A percentile compares a stretch with the other conserved stretches of the same genome.
Evolutionary conservation across 345 rosid genomes (phyloP).

Genomic region (Boechera stricta): DNA sequence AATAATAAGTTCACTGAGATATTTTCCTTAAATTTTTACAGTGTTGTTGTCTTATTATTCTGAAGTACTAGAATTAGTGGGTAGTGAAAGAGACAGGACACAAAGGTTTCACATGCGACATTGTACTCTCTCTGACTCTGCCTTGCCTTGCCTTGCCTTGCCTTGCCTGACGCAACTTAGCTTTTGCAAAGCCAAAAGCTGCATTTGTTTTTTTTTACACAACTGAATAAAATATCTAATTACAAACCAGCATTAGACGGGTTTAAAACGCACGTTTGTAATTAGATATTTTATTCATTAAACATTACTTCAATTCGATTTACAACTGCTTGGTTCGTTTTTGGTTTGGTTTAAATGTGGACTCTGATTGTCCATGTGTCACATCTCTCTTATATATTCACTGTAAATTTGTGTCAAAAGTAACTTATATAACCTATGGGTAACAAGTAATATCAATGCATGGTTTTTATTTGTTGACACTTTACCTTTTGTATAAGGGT

Average conservation of each 20-base stretch:
- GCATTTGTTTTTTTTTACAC: constrained; percentile 19
- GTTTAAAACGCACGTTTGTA: not conserved
- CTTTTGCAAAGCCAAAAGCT: constrained; percentile 35
- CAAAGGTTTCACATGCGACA: constrained; percentile 46
- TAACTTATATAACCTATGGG: not conserved
- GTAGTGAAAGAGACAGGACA: constrained; percentile 43
- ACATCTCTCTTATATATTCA: not conserved
- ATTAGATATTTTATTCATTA: not conserved
- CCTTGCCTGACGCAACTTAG: constrained; percentile 30
- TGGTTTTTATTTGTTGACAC: not conserved
- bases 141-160: constrained; percentile 1
- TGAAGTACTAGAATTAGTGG: constrained; percentile 43
- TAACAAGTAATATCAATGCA: not conserved
- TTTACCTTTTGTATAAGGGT: not conserved
- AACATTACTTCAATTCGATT: not conserved
- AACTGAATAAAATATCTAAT: constrained; percentile 7
- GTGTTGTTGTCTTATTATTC: constrained; percentile 11
- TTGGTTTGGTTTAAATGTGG: constrained; percentile 6
- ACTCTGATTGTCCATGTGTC: constrained; percentile 4
- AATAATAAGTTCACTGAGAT: not conserved
- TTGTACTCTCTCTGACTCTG: constrained; percentile 39
- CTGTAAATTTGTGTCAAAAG: constrained; percentile 12
- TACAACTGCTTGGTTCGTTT: not conserved
- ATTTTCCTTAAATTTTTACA: constrained; percentile 10
- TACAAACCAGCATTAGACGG: not conserved